phyloP scores from a whole-genome alignment of 2,329 filamentous ascomycete genomes.

The Nothophoma quercina region DNA sequence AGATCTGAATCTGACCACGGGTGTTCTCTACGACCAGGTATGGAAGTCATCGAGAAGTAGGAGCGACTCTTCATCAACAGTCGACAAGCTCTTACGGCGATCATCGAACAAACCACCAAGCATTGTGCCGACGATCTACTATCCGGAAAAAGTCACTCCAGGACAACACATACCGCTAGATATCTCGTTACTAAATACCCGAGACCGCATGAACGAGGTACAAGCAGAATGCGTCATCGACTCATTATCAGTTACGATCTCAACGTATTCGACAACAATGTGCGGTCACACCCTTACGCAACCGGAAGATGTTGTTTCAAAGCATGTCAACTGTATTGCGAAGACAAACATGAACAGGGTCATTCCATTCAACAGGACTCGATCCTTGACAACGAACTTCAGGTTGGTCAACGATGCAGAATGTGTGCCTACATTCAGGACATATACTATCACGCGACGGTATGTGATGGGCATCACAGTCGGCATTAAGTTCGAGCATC shows the following conservation, averaged over 20 bases:
- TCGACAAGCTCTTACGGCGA: conserved; percentile 35
- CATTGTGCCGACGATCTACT: conserved; percentile 42
- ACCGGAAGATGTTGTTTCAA: conserved; percentile 39
- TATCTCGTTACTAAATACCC: conserved; percentile 34
- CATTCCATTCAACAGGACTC: conserved; percentile 29
- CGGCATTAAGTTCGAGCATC: conserved; percentile 36
- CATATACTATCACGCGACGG: conserved; percentile 42
- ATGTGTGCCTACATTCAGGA: conserved; percentile 46
- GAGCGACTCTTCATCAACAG: conserved; percentile 20
- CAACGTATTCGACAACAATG: conserved; percentile 42
- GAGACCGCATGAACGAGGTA: conserved; percentile 27
- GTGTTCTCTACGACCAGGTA: conserved; percentile 38
- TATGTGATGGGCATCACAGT: conserved; percentile 40
- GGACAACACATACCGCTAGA: conserved; percentile 44
- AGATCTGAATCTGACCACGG: conserved; percentile 29
- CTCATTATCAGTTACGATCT: conserved; percentile 38
- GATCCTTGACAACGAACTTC: conserved; percentile 39
- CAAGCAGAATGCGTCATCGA: conserved; percentile 36
- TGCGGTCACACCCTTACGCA: conserved; percentile 35
- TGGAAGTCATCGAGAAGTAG: conserved; percentile 36
- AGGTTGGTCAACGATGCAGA: conserved; percentile 44
- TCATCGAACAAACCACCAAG: conserved; percentile 25
- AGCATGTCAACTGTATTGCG: conserved; percentile 43
- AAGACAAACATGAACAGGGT: conserved; percentile 33
- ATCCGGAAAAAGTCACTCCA: conserved; percentile 39